Base-by-base conservation (phyloP, 495 filamentous ascomycete species). In the Penicillium cosmopolitanum region DNA sequence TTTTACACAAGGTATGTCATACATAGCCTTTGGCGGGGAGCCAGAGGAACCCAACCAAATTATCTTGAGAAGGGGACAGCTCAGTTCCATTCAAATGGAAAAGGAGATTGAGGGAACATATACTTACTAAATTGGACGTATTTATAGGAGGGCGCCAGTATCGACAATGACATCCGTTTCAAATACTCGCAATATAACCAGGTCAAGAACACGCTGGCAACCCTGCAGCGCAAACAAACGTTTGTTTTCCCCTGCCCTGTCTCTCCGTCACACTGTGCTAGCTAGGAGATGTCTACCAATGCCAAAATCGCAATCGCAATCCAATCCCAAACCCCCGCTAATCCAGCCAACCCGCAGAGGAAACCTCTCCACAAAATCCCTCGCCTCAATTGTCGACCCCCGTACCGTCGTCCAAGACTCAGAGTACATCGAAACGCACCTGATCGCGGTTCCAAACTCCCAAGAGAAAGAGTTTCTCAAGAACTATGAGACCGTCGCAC, bases 401-500 rank as follows among this genome's bases (percentile, higher is more conserved):
- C 80, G 79, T 53, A 73, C 88, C 55, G 82, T 98, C 36, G 84
- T 97, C 56, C 90, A 89, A 67, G 84, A 96, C 68, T 96, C 92
- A 44, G 96, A 98, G 77, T 98, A 96, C 78, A 85, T 98, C 64
- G 92, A 97, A 76, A 97, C 93, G 18, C 93, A 97, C 67, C 85
- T 98, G 11, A 78, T 98, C 62, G 95, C 89, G 28, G 90, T 98
- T 4, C 95, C 95, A 2, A 84, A 81, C 16, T 82, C 83, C 61
- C 77, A 87, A 55, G 81, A 85, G 55, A 96, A 96, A 69, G 92
- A 98, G 18, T 98, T 95, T 71, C 77, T 96, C 40, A 88, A 87
- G 70, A 85, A 80, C 60, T 98, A 98, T 76, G 96, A 98, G 72
- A 91, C 92, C 8, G 74, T 98, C 25, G 74, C 88, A 2, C 86